Conservation (phyloP, 176 grass and related monocot species). For the Leersia perrieri region DNA sequence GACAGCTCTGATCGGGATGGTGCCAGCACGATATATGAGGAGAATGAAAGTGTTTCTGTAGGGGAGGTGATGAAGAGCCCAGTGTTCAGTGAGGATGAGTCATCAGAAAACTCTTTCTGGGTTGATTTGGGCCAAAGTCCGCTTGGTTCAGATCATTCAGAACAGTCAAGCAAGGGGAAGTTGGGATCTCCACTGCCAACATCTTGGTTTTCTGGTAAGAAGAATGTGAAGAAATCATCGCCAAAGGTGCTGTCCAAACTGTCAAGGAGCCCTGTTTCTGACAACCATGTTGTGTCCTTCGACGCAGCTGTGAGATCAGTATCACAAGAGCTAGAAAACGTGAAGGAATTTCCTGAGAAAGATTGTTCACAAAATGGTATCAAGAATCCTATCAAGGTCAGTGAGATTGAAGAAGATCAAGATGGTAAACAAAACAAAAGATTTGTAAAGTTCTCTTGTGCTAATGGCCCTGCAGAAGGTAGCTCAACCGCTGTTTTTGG, state of each 20-base stretch:
- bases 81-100: constrained; percentile 94
- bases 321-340: constrained; percentile 63
- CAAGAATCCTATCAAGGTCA: constrained; percentile 46
- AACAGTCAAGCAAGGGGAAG: constrained; percentile 64
- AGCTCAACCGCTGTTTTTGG: constrained; percentile 55
- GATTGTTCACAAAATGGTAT: constrained; percentile 41
- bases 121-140: constrained; percentile 98
- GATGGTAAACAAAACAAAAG: constrained; percentile 57
- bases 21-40: constrained; percentile 95
- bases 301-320: constrained; percentile 89
- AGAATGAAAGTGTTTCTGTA: constrained; percentile 84
- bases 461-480: constrained; percentile 31
- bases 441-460: constrained; percentile 59
- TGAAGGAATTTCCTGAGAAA: constrained; percentile 52
- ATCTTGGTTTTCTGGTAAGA: constrained; percentile 77
- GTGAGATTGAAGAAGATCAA: constrained; percentile 86
- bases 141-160: constrained; percentile 69
- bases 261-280: constrained; percentile 67
- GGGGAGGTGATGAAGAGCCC: constrained; percentile 98
- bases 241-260: constrained; percentile 54
- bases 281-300: constrained; percentile 85
- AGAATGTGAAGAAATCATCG: constrained; percentile 61
- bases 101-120: constrained; percentile 89
- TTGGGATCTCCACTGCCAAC: constrained; percentile 83
- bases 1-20: constrained; percentile 90